Percentiles rank a stretch among this genome's conserved stretches.
phyloP scores from a whole-genome alignment of 768 basidiomycete genomes.

The Phlegmacium glaucopus region DNA sequence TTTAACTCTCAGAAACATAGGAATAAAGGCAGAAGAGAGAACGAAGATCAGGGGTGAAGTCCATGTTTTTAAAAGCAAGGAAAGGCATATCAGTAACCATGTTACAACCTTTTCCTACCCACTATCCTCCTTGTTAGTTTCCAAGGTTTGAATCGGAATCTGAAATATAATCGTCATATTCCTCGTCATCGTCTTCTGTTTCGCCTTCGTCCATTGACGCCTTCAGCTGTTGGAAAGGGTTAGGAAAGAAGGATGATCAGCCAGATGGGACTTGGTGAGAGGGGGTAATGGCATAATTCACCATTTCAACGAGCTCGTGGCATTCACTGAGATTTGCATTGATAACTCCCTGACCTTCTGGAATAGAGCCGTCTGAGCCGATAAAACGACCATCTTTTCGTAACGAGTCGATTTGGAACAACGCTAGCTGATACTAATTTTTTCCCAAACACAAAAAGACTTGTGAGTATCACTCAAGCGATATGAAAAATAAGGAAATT shows the following conservation, averaged over 20 bases:
- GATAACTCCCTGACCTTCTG: slow-evolving; percentile 95
- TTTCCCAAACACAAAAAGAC: background rate
- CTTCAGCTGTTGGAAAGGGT: slow-evolving; percentile 50
- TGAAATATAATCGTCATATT: slow-evolving; percentile 46
- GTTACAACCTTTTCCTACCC: background rate
- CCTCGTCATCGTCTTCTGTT: slow-evolving; percentile 49
- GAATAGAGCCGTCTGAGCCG: slow-evolving; percentile 82
- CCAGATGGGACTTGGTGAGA: background rate
- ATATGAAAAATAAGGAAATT: slow-evolving; percentile 1
- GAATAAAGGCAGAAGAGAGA: no score
- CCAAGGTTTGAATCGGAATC: slow-evolving; percentile 17
- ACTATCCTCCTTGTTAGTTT: background rate
- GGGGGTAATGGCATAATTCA: slow-evolving; percentile 26
- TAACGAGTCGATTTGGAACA: slow-evolving; percentile 93
- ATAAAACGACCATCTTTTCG: slow-evolving; percentile 93
- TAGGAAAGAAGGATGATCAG: background rate
- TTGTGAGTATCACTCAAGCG: background rate
- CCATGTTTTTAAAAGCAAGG: background rate
- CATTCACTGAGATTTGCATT: slow-evolving; percentile 96
- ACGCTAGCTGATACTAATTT: slow-evolving; percentile 82
- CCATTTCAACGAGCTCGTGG: slow-evolving; percentile 95
- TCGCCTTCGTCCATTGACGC: slow-evolving; percentile 80
- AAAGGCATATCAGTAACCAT: background rate
- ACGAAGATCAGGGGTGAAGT: no score
- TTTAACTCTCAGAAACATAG: no score